Conservation (phyloP, 306 rosid genomes). For the Vicia villosa region DNA sequence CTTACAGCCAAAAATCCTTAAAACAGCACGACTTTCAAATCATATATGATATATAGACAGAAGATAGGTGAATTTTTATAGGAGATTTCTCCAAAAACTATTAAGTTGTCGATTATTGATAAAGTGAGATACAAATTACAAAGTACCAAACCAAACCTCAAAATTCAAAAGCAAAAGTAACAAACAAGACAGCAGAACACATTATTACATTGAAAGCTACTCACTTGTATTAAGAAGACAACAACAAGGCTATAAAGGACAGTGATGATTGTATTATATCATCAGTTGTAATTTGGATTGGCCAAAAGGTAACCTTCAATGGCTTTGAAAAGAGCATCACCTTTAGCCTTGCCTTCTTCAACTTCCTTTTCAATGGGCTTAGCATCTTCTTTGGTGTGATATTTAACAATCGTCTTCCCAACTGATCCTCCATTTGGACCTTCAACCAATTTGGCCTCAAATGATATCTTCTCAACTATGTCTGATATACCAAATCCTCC, state of each 20-base stretch:
- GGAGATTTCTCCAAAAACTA: no score
- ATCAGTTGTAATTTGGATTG: conserved; percentile 39
- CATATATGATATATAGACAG: no score
- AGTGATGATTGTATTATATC: neutral
- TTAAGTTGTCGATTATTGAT: no score
- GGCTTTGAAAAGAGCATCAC: conserved; percentile 47
- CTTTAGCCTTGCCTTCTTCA: conserved; percentile 41
- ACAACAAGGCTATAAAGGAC: neutral
- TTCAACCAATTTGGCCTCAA: conserved; percentile 35
- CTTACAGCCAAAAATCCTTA: no score
- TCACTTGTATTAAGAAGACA: neutral
- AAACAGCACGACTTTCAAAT: no score
- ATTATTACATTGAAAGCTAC: neutral
- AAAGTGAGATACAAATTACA: no score
- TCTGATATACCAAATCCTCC: conserved; percentile 36
- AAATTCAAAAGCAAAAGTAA: no score
- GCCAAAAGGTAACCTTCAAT: conserved; percentile 46
- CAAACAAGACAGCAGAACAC: no score
- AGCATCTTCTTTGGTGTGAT: conserved; percentile 38
- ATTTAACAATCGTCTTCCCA: conserved; percentile 21
- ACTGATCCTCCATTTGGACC: conserved; percentile 43
- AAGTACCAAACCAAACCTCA: no score
- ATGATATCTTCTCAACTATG: conserved; percentile 36
- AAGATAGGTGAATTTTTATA: no score
- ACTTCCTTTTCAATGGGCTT: conserved; percentile 33